Evolutionary conservation across 2,329 filamentous ascomycete species (phyloP), one percentile per base, ranked within the genome.

Genomic region (Rhinocladiella similis): DNA sequence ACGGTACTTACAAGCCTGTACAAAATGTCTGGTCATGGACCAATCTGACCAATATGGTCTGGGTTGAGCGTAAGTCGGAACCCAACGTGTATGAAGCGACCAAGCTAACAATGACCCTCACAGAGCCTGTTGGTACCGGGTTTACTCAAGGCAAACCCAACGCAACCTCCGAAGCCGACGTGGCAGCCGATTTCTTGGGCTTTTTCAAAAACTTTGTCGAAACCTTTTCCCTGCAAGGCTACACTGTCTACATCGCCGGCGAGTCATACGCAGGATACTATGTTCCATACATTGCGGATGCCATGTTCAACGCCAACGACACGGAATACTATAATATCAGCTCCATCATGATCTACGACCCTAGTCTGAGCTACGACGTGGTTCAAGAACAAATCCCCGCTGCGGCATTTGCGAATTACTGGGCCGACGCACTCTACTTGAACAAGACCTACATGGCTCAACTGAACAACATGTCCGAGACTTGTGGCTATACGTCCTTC

Each of bases 171-270:
- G 85, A 90, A 62, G 80, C 83, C 27, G 87, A 91, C 62, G 78
- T 88, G 1, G 87, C 87, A 0, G 71, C 75, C n/a, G 82, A 92
- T 63, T 91, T 93, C 69, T 76, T 88, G 14, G 87, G 87, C 48
- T 94, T 91, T 73, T 91, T 85, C 80, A 86, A 87, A 74, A 90
- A 90, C 73, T 91, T 91, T 64, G 74, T 90, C 56, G 77, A 89
- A 33, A 85, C 84, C 0, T 91, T 91, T 63, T 76, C 73, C n/a
- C 76, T 90, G 65, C 79, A 88, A 18, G 80, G 81, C 12, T 83
- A 81, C 65, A 88, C 88, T 61, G 80, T 91, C 9, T 93, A 88
- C 70, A 82, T 94, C 55, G 80, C 87, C 0, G 70, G 86, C 81
- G 0, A 62, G 35, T 64, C 62, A 2, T 65, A 65, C 45, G 63